Base-by-base conservation (phyloP, 164 flowering plant species). In the Umbilicus rupestris region DNA sequence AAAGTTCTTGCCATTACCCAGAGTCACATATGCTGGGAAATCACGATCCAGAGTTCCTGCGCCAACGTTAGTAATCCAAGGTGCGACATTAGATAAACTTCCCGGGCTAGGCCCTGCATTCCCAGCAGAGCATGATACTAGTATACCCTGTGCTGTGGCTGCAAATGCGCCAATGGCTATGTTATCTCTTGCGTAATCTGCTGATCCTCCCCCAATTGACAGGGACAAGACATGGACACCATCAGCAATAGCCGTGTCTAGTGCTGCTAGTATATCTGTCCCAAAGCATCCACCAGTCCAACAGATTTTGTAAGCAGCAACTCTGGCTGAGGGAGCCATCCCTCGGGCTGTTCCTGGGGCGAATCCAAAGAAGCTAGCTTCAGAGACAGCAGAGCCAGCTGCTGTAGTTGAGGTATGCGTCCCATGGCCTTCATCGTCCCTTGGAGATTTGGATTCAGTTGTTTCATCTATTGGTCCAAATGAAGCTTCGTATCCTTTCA, bases 341-440 rank as follows among this genome's bases (percentile, higher is more conserved):
- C 90, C 90, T 39, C 88, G 85, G 22, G 90, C 90, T 30, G 73
- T 73, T 30, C 91, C 91, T 0, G 63, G n/a, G 0, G 91, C 91
- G 58, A 76, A 86, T 12, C 88, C 91, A 24, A 86, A 73, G 0
- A 86, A 68, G 71, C 74, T 82, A 3, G 88, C 91, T 39, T 71
- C 80, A 16, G 42, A 45, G 1, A 84, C 88, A 0, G 64, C 65
- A 0, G 87, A 79, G 0, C 91, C 91, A 1, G 80, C 88, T 3
- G 87, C 85, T 0, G 88, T 86, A 11, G 77, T 45, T 0, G 91
- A 58, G 0, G 91, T 86, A 78, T 86, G 91, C 15, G 91, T 84
- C 1, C 91, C 91, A 57, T 86, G 91, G 9, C 91, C 91, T 37
- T 86, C 87, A 64, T 84, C 85, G 64, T 86, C 91, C 22, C 88